Percentiles rank a stretch among this genome's conserved stretches.
These are phyloP conservation scores for Trichothecium sympodiale DNA, from an alignment of 2,329 filamentous ascomycete genomes.

Conservation along the genomic window DNA sequence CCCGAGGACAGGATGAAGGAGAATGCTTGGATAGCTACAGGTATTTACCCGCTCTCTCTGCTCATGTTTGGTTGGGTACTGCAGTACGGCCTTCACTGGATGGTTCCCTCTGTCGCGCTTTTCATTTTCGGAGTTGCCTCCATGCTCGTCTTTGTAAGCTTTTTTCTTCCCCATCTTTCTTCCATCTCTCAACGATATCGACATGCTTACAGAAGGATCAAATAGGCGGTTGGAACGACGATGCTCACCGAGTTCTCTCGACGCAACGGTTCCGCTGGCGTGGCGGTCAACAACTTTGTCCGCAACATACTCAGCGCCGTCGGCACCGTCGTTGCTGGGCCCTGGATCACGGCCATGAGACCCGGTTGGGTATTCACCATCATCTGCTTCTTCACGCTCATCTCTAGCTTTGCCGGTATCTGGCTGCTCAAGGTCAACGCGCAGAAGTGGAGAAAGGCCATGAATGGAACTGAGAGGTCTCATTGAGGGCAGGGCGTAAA, in stretches of 20 bases:
- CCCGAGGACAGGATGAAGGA: conserved; percentile 77
- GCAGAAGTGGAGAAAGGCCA: conserved; percentile 49
- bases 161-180: not conserved
- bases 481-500: too few species aligned
- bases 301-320: conserved; percentile 69
- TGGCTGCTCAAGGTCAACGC: conserved; percentile 50
- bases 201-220: conserved; percentile 1
- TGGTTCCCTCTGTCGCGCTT: conserved; percentile 51
- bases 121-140: conserved; percentile 67
- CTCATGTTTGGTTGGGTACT: conserved; percentile 71
- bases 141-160: conserved; percentile 65
- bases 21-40: conserved; percentile 66
- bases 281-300: conserved; percentile 73
- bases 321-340: conserved; percentile 57
- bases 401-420: conserved; percentile 46
- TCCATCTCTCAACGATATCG: conserved; percentile 5
- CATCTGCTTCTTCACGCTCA: conserved; percentile 35
- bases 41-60: conserved; percentile 58
- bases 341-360: conserved; percentile 59
- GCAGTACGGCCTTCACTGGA: conserved; percentile 53
- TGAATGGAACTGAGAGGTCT: conserved; percentile 35
- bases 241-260: conserved; percentile 84
- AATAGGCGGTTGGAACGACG: conserved; percentile 52
- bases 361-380: conserved; percentile 67
- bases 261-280: conserved; percentile 55